Evolutionary conservation across 1,139 yeast species (phyloP), one percentile per base, ranked within the genome.

Genomic region (Geotrichum armillariae): DNA sequence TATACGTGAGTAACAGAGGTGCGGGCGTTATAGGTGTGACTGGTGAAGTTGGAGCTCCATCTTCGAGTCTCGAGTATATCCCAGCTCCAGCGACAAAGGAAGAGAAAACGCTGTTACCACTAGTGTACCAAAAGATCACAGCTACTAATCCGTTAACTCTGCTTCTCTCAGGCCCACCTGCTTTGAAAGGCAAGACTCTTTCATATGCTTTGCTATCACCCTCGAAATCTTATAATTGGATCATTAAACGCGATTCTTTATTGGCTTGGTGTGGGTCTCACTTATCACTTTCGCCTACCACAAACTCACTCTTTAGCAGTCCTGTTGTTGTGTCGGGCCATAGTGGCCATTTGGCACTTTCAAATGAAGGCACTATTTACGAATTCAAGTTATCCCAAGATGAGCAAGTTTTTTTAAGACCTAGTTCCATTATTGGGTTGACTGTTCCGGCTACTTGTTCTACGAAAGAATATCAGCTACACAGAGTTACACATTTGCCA

Each of bases 231-330:
- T 46, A 33, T 16, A 22, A 46, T 32, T 46, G 49, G 49, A 14
- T 40, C 16, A 21, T 46, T 12, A 17, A 31, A n/a, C 45, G 41
- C 9, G 35, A 25, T 20, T 18, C 45, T 5, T 25, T 46, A 4
- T 32, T 46, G 18, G 49, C 49, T 6, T 46, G 49, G 49, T 21
- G 35, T 4, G 43, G 43, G n/a, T 22, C 35, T 23, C 43, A 40
- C 18, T 23, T 40, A 5, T 17, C 31, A 8, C 35, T 40, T 7
- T 17, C 17, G 12, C 43, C 43, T 31, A 25, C 31, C n/a, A 9
- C 35, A 5, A n/a, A 22, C 11, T 2, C 36, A 2, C 25, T 18
- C 17, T 29, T 40, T 2, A 18, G 20, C 6, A 41, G 35, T n/a
- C 33, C 42, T 17, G 27, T 47, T 3, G 12, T 32, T 4, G 51